Percentiles rank a stretch among this genome's conserved stretches.
These are phyloP conservation scores for Amanita exitialis DNA, from an alignment of 768 basidiomycete species.

Conservation along the genomic window DNA sequence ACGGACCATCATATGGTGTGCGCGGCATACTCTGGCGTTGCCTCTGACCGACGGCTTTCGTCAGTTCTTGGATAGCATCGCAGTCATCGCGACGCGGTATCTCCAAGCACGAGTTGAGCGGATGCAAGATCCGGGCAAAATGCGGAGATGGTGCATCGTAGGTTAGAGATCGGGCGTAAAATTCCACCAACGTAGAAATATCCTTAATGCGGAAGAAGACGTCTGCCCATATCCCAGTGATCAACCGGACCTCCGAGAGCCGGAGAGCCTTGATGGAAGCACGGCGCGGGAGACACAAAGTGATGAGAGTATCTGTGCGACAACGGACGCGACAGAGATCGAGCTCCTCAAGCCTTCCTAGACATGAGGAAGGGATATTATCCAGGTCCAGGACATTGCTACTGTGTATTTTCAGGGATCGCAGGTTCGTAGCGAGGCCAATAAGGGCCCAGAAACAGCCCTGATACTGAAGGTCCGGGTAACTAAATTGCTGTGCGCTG, in stretches of 20 bases:
- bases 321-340: conserved; percentile 1
- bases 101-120: background rate
- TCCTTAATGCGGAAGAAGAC: background rate
- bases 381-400: background rate
- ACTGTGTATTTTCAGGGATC: conserved; percentile 1
- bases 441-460: background rate
- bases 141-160: conserved; percentile 1
- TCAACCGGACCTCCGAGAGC: background rate
- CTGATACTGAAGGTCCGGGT: background rate
- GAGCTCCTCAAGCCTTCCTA: background rate
- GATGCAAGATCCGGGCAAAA: conserved; percentile 3
- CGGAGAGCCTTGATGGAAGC: background rate
- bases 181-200: background rate
- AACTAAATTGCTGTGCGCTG: background rate
- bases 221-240: background rate
- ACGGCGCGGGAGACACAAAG: background rate
- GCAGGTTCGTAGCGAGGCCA: background rate
- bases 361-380: background rate
- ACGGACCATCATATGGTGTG: background rate
- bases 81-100: conserved; percentile 1
- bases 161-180: background rate
- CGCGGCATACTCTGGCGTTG: background rate
- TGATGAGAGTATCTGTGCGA: background rate
- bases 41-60: background rate
- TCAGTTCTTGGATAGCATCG: conserved; percentile 3